Conservation (phyloP, 805 yeast species). For the Pichia ethanolica region DNA sequence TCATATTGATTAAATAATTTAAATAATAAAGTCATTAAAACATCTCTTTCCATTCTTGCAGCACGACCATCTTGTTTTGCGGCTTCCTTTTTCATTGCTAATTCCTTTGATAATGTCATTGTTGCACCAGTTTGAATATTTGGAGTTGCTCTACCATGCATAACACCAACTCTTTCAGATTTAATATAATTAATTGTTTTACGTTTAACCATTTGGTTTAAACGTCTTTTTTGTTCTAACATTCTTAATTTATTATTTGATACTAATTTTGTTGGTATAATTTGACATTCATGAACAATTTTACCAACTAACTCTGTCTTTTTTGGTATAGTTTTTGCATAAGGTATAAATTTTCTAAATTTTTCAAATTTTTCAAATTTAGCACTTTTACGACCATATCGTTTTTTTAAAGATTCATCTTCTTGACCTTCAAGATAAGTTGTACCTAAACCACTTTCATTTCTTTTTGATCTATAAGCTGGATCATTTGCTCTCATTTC, state of each 20-base stretch:
- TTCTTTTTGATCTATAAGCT: constrained; percentile 9
- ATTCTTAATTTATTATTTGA: constrained; percentile 55
- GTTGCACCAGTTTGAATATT: constrained; percentile 62
- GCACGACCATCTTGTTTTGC: constrained; percentile 72
- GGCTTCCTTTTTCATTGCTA: constrained; percentile 46
- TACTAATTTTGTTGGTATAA: constrained; percentile 71
- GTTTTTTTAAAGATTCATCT: neutral
- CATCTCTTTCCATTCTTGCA: constrained; percentile 89
- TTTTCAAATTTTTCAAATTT: constrained; percentile 11
- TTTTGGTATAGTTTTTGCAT: constrained; percentile 80
- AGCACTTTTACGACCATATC: constrained; percentile 3
- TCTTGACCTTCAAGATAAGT: constrained; percentile 12
- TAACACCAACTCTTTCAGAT: constrained; percentile 71
- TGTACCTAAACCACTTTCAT: constrained; percentile 25
- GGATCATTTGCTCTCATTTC: constrained; percentile 14
- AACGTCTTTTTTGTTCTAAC: constrained; percentile 34
- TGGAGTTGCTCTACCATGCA: constrained; percentile 81
- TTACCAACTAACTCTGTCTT: constrained; percentile 83
- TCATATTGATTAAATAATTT: constrained; percentile 89
- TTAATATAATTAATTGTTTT: constrained; percentile 50
- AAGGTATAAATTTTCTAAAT: constrained; percentile 51
- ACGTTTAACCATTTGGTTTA: constrained; percentile 31
- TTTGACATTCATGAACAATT: constrained; percentile 86
- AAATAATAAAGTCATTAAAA: constrained; percentile 80
- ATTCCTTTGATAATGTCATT: constrained; percentile 59